Evolutionary conservation across 1,284 basidiomycete species (phyloP).

Genomic region (Leccinum griseonigrum): DNA sequence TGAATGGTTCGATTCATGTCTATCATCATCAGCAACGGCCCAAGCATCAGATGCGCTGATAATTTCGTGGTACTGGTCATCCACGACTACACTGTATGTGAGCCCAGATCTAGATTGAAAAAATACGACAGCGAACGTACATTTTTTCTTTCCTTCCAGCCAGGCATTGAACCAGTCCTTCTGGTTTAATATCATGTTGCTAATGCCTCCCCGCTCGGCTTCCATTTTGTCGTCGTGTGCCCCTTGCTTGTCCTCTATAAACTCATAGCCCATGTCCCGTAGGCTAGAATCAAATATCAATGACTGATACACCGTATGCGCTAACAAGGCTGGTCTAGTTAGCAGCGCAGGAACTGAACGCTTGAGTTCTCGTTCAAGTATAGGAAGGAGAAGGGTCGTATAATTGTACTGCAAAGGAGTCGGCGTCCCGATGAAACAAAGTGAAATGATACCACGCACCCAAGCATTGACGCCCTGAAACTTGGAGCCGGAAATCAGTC

Average conservation of each 20-base stretch:
- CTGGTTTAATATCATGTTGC: conserved; percentile 78
- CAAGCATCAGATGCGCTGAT: conserved; percentile 84
- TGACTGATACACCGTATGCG: conserved; percentile 94
- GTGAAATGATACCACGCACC: conserved; percentile 45
- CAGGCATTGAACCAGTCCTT: conserved; percentile 89
- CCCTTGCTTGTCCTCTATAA: conserved; percentile 45
- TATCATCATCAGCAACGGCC: conserved; percentile 75
- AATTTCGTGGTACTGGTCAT: conserved; percentile 80
- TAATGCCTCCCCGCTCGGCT: conserved; percentile 71
- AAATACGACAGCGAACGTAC: conserved; percentile 47
- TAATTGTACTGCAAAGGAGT: conserved; percentile 67
- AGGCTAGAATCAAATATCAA: conserved; percentile 85
- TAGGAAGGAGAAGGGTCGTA: conserved; percentile 66
- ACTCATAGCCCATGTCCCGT: conserved; percentile 70
- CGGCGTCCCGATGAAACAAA: conserved; percentile 2
- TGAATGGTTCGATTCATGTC: conserved; percentile 42
- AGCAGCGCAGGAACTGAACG: conserved; percentile 76
- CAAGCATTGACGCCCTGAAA: conserved; percentile 70
- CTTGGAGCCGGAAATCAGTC: conserved; percentile 61
- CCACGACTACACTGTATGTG: conserved; percentile 52
- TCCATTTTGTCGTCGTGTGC: conserved; percentile 26
- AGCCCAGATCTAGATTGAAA: background rate
- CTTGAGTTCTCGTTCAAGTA: conserved; percentile 69
- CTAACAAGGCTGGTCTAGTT: conserved; percentile 79
- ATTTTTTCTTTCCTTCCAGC: conserved; percentile 84